Conservation (phyloP, 257 asterid species). For the Gentiana macrophylla region DNA sequence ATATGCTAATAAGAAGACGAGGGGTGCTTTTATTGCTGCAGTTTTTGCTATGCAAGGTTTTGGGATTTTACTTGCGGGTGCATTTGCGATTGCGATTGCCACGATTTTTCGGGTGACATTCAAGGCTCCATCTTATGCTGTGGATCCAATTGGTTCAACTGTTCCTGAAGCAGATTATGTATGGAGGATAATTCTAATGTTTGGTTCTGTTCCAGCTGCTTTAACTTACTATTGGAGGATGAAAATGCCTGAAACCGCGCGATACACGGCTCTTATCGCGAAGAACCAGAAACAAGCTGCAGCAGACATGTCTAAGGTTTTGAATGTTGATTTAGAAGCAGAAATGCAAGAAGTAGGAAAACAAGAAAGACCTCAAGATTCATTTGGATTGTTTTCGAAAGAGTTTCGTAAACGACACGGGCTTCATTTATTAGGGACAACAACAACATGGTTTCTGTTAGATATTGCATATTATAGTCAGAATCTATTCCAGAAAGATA, state of each 20-base stretch:
- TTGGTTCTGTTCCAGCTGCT: constrained; percentile 31
- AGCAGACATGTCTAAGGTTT: constrained; percentile 31
- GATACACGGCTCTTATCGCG: constrained; percentile 44
- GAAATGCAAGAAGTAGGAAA: background rate
- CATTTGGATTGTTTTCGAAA: constrained; percentile 20
- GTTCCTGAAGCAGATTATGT: constrained; percentile 27
- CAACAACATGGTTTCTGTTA: constrained; percentile 37
- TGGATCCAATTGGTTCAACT: constrained; percentile 14
- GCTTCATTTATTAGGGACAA: constrained; percentile 28
- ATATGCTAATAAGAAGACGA: constrained; percentile 23
- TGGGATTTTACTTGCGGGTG: constrained; percentile 19
- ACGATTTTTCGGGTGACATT: constrained; percentile 8
- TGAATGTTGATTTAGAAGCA: constrained; percentile 24
- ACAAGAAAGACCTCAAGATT: background rate
- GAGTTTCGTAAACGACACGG: constrained; percentile 28
- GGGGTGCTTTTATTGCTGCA: constrained; percentile 19
- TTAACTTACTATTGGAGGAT: constrained; percentile 37
- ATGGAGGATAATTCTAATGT: constrained; percentile 34
- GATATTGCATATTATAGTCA: constrained; percentile 37
- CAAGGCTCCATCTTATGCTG: constrained; percentile 19
- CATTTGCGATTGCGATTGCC: constrained; percentile 8
- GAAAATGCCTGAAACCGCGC: constrained; percentile 48
- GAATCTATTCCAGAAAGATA: constrained; percentile 33
- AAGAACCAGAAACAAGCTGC: constrained; percentile 31
- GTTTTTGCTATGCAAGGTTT: constrained; percentile 29